A percentile compares a stretch with the other conserved stretches of the same genome.
These are phyloP conservation scores for Pythium brachiatum DNA, from an alignment of 352 stramenopile genomes.

Conservation along the genomic window DNA sequence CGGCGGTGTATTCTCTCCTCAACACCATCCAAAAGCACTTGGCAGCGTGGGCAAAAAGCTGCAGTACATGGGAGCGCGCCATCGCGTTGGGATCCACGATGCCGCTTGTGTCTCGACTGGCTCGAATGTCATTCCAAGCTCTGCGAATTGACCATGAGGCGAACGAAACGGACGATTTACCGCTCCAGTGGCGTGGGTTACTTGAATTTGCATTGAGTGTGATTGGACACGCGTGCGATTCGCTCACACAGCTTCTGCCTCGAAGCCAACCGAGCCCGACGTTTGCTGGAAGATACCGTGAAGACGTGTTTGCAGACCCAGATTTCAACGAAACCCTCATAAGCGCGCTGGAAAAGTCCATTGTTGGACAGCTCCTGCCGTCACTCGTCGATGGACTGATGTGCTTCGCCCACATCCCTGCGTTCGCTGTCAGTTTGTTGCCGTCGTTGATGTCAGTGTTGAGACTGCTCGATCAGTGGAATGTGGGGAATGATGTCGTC, in stretches of 20 bases:
- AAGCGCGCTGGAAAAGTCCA: conserved; percentile 4
- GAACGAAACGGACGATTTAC: conserved; percentile 7
- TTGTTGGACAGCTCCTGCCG: conserved; percentile 17
- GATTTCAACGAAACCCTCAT: conserved; percentile 4
- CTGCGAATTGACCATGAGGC: background rate
- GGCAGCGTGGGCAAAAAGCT: background rate
- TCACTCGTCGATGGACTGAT: conserved; percentile 10
- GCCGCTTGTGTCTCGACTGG: background rate
- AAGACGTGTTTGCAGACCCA: conserved; percentile 5
- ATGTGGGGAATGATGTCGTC: conserved; percentile 1
- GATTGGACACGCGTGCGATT: conserved; percentile 2
- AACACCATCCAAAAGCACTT: conserved; percentile 24
- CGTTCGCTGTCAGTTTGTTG: conserved; percentile 18
- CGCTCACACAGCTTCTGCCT: conserved; percentile 11
- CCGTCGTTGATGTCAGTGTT: conserved; percentile 6
- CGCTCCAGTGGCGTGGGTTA: conserved; percentile 8
- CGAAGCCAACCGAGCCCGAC: conserved; percentile 13
- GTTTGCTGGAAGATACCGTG: background rate
- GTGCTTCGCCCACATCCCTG: conserved; percentile 14
- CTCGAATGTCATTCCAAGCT: background rate
- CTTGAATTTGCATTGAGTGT: conserved; percentile 13
- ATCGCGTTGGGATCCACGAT: background rate
- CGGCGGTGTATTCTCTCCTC: conserved; percentile 2
- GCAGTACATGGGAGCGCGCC: conserved; percentile 3
- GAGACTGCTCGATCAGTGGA: conserved; percentile 20